These are phyloP conservation scores for Dendrobium huoshanense DNA, from an alignment of 106 monocot species.

Conservation along the genomic window DNA sequence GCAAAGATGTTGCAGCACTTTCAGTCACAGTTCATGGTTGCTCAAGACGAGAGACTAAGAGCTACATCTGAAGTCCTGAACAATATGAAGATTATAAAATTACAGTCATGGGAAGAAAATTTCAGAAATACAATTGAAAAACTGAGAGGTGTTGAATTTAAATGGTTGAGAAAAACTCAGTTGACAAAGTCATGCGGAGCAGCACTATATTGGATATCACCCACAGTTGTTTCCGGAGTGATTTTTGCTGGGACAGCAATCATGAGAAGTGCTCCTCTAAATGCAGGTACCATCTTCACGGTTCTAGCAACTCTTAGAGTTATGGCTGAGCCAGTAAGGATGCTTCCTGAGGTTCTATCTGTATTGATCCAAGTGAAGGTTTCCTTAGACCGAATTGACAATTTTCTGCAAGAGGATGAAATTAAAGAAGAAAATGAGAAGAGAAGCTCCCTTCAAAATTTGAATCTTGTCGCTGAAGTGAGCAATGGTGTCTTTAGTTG, in stretches of 20 bases:
- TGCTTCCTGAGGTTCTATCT: constrained; percentile 53
- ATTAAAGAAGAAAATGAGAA: constrained; percentile 29
- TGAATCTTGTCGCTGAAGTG: constrained; percentile 19
- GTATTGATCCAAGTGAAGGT: constrained; percentile 65
- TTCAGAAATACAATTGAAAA: constrained; percentile 32
- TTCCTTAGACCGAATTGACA: constrained; percentile 48
- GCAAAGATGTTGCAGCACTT: constrained; percentile 48
- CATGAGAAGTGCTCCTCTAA: constrained; percentile 37
- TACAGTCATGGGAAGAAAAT: constrained; percentile 75
- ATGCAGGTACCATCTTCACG: constrained; percentile 64
- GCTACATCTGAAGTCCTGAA: constrained; percentile 50
- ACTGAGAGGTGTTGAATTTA: constrained; percentile 43
- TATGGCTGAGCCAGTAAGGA: constrained; percentile 53
- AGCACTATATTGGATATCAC: constrained; percentile 61
- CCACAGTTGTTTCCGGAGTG: constrained; percentile 54
- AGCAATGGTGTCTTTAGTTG: constrained; percentile 40
- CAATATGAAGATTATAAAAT: constrained; percentile 75
- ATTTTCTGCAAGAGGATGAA: constrained; percentile 61
- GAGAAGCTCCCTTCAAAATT: neutral
- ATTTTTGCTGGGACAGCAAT: constrained; percentile 35
- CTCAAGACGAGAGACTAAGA: constrained; percentile 60
- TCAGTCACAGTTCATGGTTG: constrained; percentile 55
- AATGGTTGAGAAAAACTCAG: constrained; percentile 56
- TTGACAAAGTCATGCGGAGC: constrained; percentile 58
- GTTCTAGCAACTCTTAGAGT: constrained; percentile 52